Percentiles rank a stretch among this genome's conserved stretches.
phyloP scores from a whole-genome alignment of 306 rosid genomes.

The Medicago ruthenica region DNA sequence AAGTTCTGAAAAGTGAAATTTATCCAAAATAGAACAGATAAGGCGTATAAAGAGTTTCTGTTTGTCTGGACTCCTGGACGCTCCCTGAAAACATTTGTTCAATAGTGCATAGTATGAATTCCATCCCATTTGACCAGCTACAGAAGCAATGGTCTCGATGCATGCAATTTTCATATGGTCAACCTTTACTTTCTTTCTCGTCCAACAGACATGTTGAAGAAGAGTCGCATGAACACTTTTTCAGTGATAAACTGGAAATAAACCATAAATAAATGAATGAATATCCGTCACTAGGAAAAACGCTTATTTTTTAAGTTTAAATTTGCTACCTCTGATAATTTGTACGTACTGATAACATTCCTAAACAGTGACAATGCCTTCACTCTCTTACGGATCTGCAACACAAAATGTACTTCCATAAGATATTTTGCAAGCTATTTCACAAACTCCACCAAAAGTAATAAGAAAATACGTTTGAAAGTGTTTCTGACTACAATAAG shows the following conservation, averaged over 20 bases:
- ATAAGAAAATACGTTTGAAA: slow-evolving; percentile 23
- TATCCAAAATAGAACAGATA: slow-evolving; percentile 80
- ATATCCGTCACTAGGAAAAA: slow-evolving; percentile 43
- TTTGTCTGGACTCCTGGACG: slow-evolving; percentile 61
- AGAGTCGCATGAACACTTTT: slow-evolving; percentile 78
- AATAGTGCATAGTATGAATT: slow-evolving; percentile 77
- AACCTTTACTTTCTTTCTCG: slow-evolving; percentile 66
- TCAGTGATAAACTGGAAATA: slow-evolving; percentile 65
- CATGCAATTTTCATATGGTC: slow-evolving; percentile 85
- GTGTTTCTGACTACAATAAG: slow-evolving; percentile 21
- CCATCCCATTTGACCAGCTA: slow-evolving; percentile 86
- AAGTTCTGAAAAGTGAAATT: slow-evolving; percentile 73
- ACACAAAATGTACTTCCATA: slow-evolving; percentile 30
- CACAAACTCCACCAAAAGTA: slow-evolving; percentile 28
- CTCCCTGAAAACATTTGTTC: slow-evolving; percentile 75
- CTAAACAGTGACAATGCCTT: slow-evolving; percentile 77
- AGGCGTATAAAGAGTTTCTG: slow-evolving; percentile 71
- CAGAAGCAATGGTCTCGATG: slow-evolving; percentile 83
- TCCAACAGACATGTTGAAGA: slow-evolving; percentile 83
- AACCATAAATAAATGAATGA: slow-evolving; percentile 22
- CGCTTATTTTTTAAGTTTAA: slow-evolving; percentile 25
- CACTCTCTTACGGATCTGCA: slow-evolving; percentile 87
- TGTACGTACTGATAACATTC: slow-evolving; percentile 54
- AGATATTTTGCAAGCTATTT: slow-evolving; percentile 3
- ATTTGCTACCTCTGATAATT: slow-evolving; percentile 71